Percentiles rank a stretch among this genome's conserved stretches.
phyloP scores from a whole-genome alignment of 768 basidiomycete species.

The Leucocoprinus sp. region DNA sequence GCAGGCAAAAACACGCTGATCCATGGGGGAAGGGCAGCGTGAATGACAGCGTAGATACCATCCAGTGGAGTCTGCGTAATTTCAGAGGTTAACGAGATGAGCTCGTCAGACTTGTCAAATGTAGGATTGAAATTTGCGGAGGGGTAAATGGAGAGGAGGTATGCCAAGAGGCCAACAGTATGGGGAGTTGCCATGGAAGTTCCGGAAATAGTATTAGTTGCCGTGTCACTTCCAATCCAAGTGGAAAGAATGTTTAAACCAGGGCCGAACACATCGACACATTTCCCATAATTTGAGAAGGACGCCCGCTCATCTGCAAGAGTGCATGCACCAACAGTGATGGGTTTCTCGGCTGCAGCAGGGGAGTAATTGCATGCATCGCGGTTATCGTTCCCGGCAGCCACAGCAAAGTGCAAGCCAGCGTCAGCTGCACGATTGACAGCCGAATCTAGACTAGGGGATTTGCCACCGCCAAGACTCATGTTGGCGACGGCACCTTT shows the following conservation, averaged over 20 bases:
- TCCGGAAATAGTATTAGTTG: slow-evolving; percentile 76
- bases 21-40: slow-evolving; percentile 51
- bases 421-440: slow-evolving; percentile 77
- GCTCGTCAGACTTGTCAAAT: slow-evolving; percentile 28
- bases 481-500: slow-evolving; percentile 97
- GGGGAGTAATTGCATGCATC: slow-evolving; percentile 94
- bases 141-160: slow-evolving; percentile 85
- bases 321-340: slow-evolving; percentile 92
- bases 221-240: slow-evolving; percentile 54
- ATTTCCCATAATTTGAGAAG: slow-evolving; percentile 88
- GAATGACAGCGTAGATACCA: slow-evolving; percentile 42
- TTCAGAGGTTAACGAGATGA: slow-evolving; percentile 27
- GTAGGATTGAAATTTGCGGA: slow-evolving; percentile 51
- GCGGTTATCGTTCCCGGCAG: slow-evolving; percentile 84
- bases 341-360: slow-evolving; percentile 78
- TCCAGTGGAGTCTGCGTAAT: slow-evolving; percentile 18
- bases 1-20: slow-evolving; percentile 48
- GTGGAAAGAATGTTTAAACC: slow-evolving; percentile 89
- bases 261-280: slow-evolving; percentile 91
- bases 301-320: slow-evolving; percentile 75
- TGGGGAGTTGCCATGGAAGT: slow-evolving; percentile 97
- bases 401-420: slow-evolving; percentile 95
- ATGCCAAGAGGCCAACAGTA: slow-evolving; percentile 82
- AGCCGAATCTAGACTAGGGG: slow-evolving; percentile 69
- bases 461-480: slow-evolving; percentile 96